phyloP scores from a whole-genome alignment of 768 basidiomycete genomes.

The Tremella mesenterica region DNA sequence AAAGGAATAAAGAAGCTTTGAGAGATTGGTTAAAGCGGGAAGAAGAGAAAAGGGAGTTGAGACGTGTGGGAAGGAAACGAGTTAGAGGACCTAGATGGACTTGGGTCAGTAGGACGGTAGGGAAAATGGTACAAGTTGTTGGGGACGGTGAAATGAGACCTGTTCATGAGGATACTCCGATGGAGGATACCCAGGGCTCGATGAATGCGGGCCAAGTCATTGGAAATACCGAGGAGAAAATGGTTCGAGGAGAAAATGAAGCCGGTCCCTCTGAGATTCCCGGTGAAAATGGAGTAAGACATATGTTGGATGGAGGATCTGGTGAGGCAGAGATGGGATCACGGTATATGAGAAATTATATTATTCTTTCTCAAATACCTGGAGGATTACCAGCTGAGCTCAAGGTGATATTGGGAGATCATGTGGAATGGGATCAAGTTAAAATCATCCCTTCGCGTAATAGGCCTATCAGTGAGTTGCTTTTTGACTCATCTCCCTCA shows the following conservation, averaged over 20 bases:
- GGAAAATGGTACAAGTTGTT: constrained; percentile 21
- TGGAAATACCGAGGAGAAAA: neutral
- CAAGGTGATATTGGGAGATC: constrained; percentile 72
- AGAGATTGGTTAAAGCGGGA: constrained; percentile 38
- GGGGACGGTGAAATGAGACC: constrained; percentile 1
- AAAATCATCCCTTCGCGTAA: constrained; percentile 29
- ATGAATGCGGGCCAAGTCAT: neutral
- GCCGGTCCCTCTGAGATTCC: too few relatives aligned
- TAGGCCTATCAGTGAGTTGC: constrained; percentile 21
- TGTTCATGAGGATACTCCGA: neutral
- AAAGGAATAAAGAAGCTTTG: constrained; percentile 37
- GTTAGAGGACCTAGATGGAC: constrained; percentile 40
- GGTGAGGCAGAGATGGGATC: too few relatives aligned
- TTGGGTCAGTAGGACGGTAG: constrained; percentile 40
- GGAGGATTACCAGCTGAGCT: constrained; percentile 54
- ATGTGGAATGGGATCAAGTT: constrained; percentile 55
- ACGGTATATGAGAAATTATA: constrained; percentile 37
- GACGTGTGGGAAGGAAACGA: constrained; percentile 33
- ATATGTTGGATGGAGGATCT: too few relatives aligned
- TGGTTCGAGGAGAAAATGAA: neutral
- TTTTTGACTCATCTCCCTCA: neutral
- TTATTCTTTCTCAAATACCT: constrained; percentile 39
- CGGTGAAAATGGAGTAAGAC: too few relatives aligned
- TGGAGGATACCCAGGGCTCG: too few relatives aligned
- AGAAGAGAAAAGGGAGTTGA: constrained; percentile 36